Base-by-base conservation (phyloP, 2,329 filamentous ascomycete genomes). In the Chaetomium strumarium region DNA sequence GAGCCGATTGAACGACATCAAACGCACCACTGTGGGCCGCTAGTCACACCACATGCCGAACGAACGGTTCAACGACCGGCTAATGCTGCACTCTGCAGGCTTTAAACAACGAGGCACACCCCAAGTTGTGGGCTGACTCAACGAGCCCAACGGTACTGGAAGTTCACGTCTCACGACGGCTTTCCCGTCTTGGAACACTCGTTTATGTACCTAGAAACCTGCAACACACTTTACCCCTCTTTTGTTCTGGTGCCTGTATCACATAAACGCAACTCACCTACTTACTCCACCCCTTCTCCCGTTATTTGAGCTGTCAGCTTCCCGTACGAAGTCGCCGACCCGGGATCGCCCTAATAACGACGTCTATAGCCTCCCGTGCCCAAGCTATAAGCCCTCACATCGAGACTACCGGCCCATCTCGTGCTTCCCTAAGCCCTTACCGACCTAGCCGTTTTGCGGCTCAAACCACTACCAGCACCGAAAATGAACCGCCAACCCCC, bases 31-130 rank as follows among this genome's bases (percentile, higher is more conserved):
- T 17, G 52, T 55, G 49, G 55, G 52, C 49, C 49, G 37, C 34
- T 20, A 33, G 48, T 51, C 53, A 42, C 51, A 53, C 55, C 55
- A 58, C 52, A 55, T 56, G 56, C 56, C 57, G 57, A 51, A 39
- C 50, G 33, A 2, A 16, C 48, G 38, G 47, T 16, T 33, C 54
- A 51, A 39, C 50, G 33, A 2, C 19, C 48, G 38, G 47, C 24
- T 33, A 30, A 12, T 47, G 40, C 38, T 38, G 37, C 41, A 12
- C 39, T 33, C 38, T 38, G 37, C 41, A 39, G 11, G 14, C 40
- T 31, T 41, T 19, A 36, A 29, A 40, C 39, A 43, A 40, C 14
- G 24, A 16, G 29, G 14, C 43, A 39, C 13, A 34, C 50, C 40
- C 34, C 7, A 11, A 11, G 14, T 12, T 19, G 24, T 53, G 52